Conservation (phyloP, 129 eudicot species). For the Lactuca saligna region DNA sequence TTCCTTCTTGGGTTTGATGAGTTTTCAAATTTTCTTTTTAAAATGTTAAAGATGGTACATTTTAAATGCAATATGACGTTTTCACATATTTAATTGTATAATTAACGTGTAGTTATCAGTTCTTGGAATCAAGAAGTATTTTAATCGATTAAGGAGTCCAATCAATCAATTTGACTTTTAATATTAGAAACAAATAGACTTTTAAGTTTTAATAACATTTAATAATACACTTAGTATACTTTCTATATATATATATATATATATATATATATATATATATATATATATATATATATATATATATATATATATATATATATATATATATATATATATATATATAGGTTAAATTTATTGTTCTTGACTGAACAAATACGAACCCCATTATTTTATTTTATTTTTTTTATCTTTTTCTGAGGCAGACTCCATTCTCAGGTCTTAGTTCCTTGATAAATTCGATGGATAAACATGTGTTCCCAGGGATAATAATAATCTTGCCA, state of each 20-base stretch:
- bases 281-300: too few species aligned
- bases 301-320: too few species aligned
- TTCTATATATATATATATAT: neutral
- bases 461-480: constrained; percentile 41
- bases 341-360: constrained; percentile 22
- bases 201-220: constrained; percentile 6
- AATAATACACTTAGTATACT: neutral
- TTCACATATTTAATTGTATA: neutral
- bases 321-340: neutral
- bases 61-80: constrained; percentile 11
- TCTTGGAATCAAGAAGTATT: constrained; percentile 19
- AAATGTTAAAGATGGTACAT: constrained; percentile 10
- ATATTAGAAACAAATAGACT: neutral
- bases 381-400: constrained; percentile 7
- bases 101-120: constrained; percentile 26
- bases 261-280: too few species aligned
- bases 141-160: constrained; percentile 8
- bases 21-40: neutral
- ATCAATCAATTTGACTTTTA: constrained; percentile 24
- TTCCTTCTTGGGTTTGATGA: constrained; percentile 13
- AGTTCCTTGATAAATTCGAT: constrained; percentile 32
- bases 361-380: constrained; percentile 18
- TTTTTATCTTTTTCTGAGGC: constrained; percentile 15
- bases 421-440: constrained; percentile 20
- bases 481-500: constrained; percentile 37